These are phyloP conservation scores for Pseudogymnoascus pannorum DNA, from an alignment of 2,329 filamentous ascomycete genomes.

Conservation along the genomic window DNA sequence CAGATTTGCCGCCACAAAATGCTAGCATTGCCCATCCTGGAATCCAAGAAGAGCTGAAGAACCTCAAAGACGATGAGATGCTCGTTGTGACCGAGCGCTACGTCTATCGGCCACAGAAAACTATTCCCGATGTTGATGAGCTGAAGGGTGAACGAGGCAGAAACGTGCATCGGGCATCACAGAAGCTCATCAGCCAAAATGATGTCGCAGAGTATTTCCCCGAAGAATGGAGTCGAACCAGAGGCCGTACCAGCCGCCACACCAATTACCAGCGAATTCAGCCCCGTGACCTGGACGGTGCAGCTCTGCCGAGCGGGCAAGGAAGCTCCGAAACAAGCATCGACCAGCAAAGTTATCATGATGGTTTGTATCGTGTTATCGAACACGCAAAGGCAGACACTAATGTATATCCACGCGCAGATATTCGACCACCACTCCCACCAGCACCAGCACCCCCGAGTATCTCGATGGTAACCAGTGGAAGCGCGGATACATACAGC, in stretches of 20 bases:
- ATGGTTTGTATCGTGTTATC: background rate
- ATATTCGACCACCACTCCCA: background rate
- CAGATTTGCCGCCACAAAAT: background rate
- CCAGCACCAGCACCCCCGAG: background rate
- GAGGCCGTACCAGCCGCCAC: background rate
- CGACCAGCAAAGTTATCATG: background rate
- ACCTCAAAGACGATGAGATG: conserved; percentile 3
- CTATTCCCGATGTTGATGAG: background rate
- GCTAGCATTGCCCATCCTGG: background rate
- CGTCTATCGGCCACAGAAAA: conserved; percentile 10
- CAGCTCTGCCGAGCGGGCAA: background rate
- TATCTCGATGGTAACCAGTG: background rate
- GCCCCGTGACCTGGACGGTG: conserved; percentile 1
- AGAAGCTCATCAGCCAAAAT: background rate
- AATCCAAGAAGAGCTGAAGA: background rate
- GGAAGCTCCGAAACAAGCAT: background rate
- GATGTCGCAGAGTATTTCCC: background rate
- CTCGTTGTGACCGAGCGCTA: conserved; percentile 10
- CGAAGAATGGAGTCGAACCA: conserved; percentile 4
- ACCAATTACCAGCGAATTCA: background rate
- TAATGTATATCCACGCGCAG: background rate
- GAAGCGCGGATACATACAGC: background rate
- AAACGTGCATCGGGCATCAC: background rate
- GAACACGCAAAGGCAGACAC: background rate
- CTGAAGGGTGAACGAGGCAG: background rate